These are phyloP conservation scores for Buddleja alternifolia DNA, from an alignment of 257 asterid genomes.

Conservation along the genomic window DNA sequence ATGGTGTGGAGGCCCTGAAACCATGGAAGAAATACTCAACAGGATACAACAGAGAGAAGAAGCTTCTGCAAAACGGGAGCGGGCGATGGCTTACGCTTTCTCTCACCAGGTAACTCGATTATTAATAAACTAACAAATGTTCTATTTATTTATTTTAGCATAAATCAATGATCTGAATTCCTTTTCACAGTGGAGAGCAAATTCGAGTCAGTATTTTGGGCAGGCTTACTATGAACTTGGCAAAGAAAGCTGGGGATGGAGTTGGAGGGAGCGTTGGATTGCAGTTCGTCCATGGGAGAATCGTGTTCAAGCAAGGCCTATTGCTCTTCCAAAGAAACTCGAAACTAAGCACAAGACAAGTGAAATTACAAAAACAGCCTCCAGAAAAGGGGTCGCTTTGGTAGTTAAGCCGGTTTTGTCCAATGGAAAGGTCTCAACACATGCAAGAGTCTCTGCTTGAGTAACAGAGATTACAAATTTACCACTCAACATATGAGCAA, in stretches of 20 bases:
- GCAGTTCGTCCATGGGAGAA: conserved; percentile 84
- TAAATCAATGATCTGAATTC: not conserved
- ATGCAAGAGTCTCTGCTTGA: conserved; percentile 9
- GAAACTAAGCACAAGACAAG: conserved; percentile 31
- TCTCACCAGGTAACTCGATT: conserved; percentile 65
- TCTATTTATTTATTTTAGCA: not conserved
- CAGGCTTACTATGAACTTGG: conserved; percentile 74
- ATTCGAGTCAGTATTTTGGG: conserved; percentile 58
- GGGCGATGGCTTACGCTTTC: conserved; percentile 77
- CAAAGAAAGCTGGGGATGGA: conserved; percentile 88
- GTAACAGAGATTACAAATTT: not conserved
- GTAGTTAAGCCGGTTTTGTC: conserved; percentile 16
- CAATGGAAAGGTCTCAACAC: conserved; percentile 23
- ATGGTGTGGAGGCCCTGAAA: conserved; percentile 79
- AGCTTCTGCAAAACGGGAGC: conserved; percentile 70
- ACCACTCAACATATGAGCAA: too few relatives aligned
- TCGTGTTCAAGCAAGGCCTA: conserved; percentile 41
- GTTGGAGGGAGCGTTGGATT: conserved; percentile 80
- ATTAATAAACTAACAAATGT: not conserved
- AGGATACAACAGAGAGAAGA: conserved; percentile 70
- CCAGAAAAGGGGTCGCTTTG: conserved; percentile 21
- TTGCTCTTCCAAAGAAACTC: conserved; percentile 36
- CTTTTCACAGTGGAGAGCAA: conserved; percentile 69
- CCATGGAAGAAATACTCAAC: conserved; percentile 71
- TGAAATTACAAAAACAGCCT: conserved; percentile 26